phyloP scores from a whole-genome alignment of 345 rosid genomes.

The Gossypium arboreum region DNA sequence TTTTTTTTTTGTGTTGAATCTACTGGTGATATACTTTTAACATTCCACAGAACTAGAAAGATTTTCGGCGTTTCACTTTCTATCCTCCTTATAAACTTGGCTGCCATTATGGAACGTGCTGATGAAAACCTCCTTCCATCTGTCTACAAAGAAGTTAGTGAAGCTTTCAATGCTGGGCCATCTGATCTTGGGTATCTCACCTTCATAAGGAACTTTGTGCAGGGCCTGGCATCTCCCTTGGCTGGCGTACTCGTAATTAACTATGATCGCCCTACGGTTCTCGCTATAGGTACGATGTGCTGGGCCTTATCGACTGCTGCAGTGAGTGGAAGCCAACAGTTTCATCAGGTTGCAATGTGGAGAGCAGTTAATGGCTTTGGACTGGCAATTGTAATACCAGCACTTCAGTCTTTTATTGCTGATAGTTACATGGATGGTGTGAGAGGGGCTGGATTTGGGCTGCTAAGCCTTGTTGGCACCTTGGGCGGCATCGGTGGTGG shows the following conservation, averaged over 20 bases:
- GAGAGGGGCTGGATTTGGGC: constrained; percentile 89
- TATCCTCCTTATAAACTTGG: constrained; percentile 79
- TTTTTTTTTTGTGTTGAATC: constrained; percentile 14
- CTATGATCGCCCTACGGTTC: constrained; percentile 85
- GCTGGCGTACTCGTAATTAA: constrained; percentile 83
- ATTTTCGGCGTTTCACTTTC: constrained; percentile 82
- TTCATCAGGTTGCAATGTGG: constrained; percentile 80
- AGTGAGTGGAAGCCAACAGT: constrained; percentile 72
- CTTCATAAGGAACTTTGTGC: constrained; percentile 91
- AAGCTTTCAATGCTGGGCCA: constrained; percentile 89
- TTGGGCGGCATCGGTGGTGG: constrained; percentile 97
- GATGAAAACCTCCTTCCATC: constrained; percentile 94
- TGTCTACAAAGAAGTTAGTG: constrained; percentile 97
- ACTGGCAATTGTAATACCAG: constrained; percentile 93
- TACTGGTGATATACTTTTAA: constrained; percentile 18
- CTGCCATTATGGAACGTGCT: constrained; percentile 93
- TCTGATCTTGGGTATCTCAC: constrained; percentile 93
- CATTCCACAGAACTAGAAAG: constrained; percentile 62
- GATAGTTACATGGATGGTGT: constrained; percentile 82
- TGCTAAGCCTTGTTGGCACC: constrained; percentile 72
- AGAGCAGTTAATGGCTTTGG: constrained; percentile 97
- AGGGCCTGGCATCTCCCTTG: constrained; percentile 79
- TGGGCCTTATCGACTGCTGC: constrained; percentile 99
- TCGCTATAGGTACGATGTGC: constrained; percentile 79
- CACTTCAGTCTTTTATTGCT: constrained; percentile 92